Evolutionary conservation across 1,284 basidiomycete species (phyloP), one percentile per base, ranked within the genome.

Genomic region (Ustilago nuda): DNA sequence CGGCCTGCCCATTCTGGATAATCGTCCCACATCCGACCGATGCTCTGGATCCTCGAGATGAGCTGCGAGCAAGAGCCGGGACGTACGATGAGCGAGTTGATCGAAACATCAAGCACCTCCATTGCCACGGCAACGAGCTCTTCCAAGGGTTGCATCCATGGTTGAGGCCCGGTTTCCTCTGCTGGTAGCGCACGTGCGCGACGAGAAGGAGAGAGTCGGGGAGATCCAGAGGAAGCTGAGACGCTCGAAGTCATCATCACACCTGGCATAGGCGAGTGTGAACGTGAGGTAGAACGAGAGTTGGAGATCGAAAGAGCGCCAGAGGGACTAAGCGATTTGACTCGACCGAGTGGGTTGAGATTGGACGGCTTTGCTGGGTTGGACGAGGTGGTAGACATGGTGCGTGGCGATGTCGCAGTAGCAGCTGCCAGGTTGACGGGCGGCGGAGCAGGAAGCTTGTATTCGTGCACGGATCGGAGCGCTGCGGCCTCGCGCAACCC

Each of bases 1-100:
- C 96, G 90, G 13, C 97, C 95, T 65, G 96, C 94, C 94, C 96
- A 98, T 84, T 98, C 94, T 11, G 95, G 93, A 86, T 98, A 93
- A 63, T 95, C 94, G 82, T 98, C 96, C 97, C 97, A 99, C 13
- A 92, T 91, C 81, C 91, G 92, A 64, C 97, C 97, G 74, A 98
- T 93, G 67, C 89, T 90, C 87, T 98, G 95, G 0, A 98, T 91
- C 63, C 93, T 90, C 81, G 94, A 92, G 36, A 99, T 95, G 71
- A 96, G 90, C 72, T 92, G 90, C 72, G 93, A 92, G 86, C 94
- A 97, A 35, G 91, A 87, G 83, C 94, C 93, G 39, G 95, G 91
- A 66, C 93, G 91, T 6, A 92, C 89, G 0, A 94, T 94, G 56
- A 99, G 90, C 74, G 93, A 91, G 19, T 92, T 89, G 72, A 96